These are phyloP conservation scores for Anaeramoeba flamelloides DNA, from an alignment of 78 protist genomes.

Conservation along the genomic window DNA sequence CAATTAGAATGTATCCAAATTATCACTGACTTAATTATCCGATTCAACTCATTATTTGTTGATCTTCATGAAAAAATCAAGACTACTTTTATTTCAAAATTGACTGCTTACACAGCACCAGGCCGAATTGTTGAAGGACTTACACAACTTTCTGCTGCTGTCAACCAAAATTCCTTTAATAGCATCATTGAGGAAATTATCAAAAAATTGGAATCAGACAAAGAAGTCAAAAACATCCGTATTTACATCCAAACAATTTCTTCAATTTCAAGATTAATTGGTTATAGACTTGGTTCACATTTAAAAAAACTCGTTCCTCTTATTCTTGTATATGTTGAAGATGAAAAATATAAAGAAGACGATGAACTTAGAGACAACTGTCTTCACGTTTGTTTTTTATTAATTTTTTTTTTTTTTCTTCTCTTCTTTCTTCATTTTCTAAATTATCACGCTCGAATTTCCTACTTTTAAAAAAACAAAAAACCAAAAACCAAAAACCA, in stretches of 20 bases:
- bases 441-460: too few species aligned
- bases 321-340: background rate
- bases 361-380: conserved; percentile 65
- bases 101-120: too few species aligned
- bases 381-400: conserved; percentile 18
- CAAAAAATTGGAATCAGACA: background rate
- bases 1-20: conserved; percentile 26
- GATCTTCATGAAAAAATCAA: background rate
- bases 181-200: too few species aligned
- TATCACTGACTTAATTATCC: conserved; percentile 13
- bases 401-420: too few species aligned
- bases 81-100: too few species aligned
- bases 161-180: too few species aligned
- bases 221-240: conserved; percentile 6
- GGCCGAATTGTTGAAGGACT: too few species aligned
- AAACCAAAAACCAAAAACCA: too few species aligned
- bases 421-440: too few species aligned
- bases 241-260: conserved; percentile 13
- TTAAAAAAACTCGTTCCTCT: conserved; percentile 18
- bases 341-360: conserved; percentile 24
- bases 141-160: too few species aligned
- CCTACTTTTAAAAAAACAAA: too few species aligned
- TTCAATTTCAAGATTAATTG: conserved; percentile 1
- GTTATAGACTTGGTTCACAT: conserved; percentile 1
- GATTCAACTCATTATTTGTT: conserved; percentile 9